Conservation (phyloP, 208 protist genomes). For the Trypanosoma vivax region DNA sequence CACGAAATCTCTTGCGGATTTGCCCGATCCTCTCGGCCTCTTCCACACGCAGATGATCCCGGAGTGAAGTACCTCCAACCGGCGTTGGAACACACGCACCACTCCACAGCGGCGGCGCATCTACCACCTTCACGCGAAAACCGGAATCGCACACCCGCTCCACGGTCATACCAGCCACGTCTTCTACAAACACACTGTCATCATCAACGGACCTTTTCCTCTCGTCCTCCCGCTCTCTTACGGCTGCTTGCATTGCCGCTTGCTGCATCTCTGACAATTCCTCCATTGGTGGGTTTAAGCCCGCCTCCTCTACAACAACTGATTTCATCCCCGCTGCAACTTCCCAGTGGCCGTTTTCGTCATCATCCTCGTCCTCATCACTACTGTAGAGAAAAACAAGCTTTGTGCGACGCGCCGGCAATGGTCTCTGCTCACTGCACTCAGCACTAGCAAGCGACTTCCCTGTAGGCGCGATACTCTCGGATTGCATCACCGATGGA, state of each 20-base stretch:
- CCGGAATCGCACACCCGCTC: neutral
- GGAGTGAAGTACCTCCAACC: conserved; percentile 3
- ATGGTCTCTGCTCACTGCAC: neutral
- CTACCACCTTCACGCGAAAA: conserved; percentile 27
- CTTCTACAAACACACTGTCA: conserved; percentile 10
- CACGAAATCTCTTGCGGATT: conserved; percentile 27
- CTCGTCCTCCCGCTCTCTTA: neutral
- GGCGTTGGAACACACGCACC: neutral
- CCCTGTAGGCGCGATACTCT: no score
- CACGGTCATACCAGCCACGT: conserved; percentile 3
- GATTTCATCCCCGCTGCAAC: neutral
- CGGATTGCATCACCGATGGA: no score
- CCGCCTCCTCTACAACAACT: neutral
- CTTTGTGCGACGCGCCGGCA: conserved; percentile 18
- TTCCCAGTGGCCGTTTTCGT: neutral
- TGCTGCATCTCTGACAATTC: conserved; percentile 31
- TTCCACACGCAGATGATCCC: conserved; percentile 8
- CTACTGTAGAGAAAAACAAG: conserved; percentile 76
- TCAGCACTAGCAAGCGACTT: no score
- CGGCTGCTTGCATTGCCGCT: conserved; percentile 17
- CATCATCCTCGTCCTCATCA: conserved; percentile 41
- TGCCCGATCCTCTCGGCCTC: conserved; percentile 2
- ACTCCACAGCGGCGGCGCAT: conserved; percentile 23
- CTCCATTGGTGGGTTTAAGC: conserved; percentile 9
- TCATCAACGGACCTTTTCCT: neutral